Conservation (phyloP, 257 asterid species). For the Fraxinus pennsylvanica region DNA sequence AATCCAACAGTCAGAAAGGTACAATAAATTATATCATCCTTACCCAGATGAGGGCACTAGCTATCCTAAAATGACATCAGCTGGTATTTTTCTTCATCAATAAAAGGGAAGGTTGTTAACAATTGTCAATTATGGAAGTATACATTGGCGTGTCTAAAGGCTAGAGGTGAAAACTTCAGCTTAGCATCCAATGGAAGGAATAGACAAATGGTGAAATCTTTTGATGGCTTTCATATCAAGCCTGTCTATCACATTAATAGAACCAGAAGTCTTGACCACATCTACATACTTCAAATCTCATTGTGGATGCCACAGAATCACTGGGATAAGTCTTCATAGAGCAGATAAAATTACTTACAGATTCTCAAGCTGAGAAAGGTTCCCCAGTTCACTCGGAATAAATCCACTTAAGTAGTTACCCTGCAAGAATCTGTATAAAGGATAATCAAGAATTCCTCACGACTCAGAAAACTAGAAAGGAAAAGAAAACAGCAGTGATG, state of each 20-base stretch:
- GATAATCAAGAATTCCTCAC: conserved; percentile 20
- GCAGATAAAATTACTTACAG: conserved; percentile 53
- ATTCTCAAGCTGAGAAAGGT: conserved; percentile 72
- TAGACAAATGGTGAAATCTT: not conserved
- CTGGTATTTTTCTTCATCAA: not conserved
- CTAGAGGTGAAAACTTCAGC: not conserved
- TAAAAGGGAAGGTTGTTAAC: not conserved
- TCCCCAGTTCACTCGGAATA: conserved; percentile 83
- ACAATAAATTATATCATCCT: not conserved
- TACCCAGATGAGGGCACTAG: not conserved
- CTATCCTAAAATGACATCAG: not conserved
- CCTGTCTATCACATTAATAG: not conserved
- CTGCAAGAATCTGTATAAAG: conserved; percentile 78
- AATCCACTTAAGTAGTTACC: conserved; percentile 85
- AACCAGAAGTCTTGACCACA: not conserved
- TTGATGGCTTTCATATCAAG: not conserved
- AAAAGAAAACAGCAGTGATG: conserved; percentile 3
- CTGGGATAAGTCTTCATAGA: not conserved
- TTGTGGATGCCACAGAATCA: not conserved
- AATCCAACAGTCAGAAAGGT: not conserved
- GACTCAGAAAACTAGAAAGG: conserved; percentile 23
- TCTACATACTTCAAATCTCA: not conserved
- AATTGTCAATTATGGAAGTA: not conserved
- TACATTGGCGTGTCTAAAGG: not conserved
- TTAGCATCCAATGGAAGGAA: not conserved